Base-by-base conservation (phyloP, 1,284 basidiomycete genomes). In the Uromyces viciae-fabae region DNA sequence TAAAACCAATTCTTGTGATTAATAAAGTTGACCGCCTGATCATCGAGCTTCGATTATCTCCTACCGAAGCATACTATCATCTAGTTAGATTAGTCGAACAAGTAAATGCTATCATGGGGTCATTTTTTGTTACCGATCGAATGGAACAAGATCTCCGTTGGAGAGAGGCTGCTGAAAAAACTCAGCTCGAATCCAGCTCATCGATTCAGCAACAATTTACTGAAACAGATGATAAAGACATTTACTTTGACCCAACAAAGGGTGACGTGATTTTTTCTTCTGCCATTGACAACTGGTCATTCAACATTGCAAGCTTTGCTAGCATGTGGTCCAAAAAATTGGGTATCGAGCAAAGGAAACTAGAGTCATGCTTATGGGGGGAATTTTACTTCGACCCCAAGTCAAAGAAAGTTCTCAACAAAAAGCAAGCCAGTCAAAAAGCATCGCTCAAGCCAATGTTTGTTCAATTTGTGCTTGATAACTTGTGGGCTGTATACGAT, bases 381-480 rank as follows among this genome's bases (percentile, higher is more conserved):
- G 95, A 99, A 86, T 99, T 92, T 86, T 99, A 93, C 87, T 89
- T 99, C 80, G 97, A 99, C 86, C 94, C 96, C 0, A 99, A 98
- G 88, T 92, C 93, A 72, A 99, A 98, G 87, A 90, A 91, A 82
- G 93, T 98, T 31, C 92, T 99, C 84, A 93, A 92, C 83, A 89
- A 94, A 85, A 97, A 96, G 87, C 91, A 90, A 82, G 94, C 94
- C 25, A 81, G 73, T 73, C 86, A 86, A 81, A 90, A 94, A 33
- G 89, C 90, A 42, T 54, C 64, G 17, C 87, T 99, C 84, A 99
- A 98, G 87, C 94, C 95, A n/a, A 89, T 99, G 72, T 99, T 99
- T 85, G 97, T 98, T 4, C 95, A 98, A 87, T 98, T 99, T 84
- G 92, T 99, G 4, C 87, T 99, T 83, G 97, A 99, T 82, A 99